Percentiles rank a stretch among this genome's conserved stretches.
phyloP scores from a whole-genome alignment of 768 basidiomycete species.

The Myochromella boudieri region DNA sequence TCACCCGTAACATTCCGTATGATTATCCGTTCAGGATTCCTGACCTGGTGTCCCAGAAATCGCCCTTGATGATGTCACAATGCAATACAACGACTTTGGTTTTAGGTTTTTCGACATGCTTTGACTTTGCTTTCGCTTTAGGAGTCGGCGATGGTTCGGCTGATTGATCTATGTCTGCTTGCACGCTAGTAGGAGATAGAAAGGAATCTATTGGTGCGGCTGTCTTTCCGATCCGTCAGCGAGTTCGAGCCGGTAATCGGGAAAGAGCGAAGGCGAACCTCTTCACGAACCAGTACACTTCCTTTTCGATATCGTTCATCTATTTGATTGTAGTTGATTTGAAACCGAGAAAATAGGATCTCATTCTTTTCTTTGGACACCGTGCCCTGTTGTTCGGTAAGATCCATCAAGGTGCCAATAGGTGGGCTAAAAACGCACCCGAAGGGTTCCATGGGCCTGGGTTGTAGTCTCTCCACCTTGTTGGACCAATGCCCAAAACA shows the following conservation, averaged over 20 bases:
- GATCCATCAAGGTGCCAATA: background rate
- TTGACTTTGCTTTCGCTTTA: slow-evolving; percentile 19
- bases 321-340: slow-evolving; percentile 85
- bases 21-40: slow-evolving; percentile 45
- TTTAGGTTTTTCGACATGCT: slow-evolving; percentile 32
- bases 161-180: background rate
- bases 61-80: slow-evolving; percentile 80
- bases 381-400: slow-evolving; percentile 62
- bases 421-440: slow-evolving; percentile 41
- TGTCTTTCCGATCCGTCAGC: slow-evolving; percentile 3
- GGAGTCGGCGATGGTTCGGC: slow-evolving; percentile 5
- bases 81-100: slow-evolving; percentile 63
- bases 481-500: slow-evolving; percentile 91
- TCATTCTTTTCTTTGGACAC: slow-evolving; percentile 90
- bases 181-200: background rate
- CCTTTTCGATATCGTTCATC: slow-evolving; percentile 80
- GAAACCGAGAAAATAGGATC: slow-evolving; percentile 78
- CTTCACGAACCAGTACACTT: slow-evolving; percentile 73
- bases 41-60: slow-evolving; percentile 73
- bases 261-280: slow-evolving; percentile 32
- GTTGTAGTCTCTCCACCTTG: slow-evolving; percentile 75
- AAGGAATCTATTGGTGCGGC: background rate
- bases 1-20: slow-evolving; percentile 1
- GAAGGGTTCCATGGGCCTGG: slow-evolving; percentile 80
- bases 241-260: background rate